Evolutionary conservation across 78 protist species (phyloP), one percentile per base, ranked within the genome.

Genomic region (Mantamonas sphyraenae): DNA sequence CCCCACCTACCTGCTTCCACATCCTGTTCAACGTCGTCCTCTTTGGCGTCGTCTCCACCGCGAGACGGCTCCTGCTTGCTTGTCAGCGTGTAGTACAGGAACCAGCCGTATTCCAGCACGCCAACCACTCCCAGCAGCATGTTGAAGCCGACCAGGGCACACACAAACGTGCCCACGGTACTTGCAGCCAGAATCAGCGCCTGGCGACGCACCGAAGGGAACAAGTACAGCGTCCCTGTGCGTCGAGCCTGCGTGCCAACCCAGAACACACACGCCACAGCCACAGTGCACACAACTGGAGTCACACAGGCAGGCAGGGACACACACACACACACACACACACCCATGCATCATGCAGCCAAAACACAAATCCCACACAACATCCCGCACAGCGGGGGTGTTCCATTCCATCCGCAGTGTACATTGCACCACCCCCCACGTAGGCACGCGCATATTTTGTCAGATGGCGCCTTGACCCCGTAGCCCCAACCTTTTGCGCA

Each of bases 261-360:
- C 63, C 71, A 74, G 12, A 83, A 57, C 61, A 83, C 76, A 38
- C 37, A 57, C 37, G 83, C 89, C 8, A 77, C 40, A 28, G 89
- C 89, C 37, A 83, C 77, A 19, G 89, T 83, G 33, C 79, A 83
- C 31, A 83, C 89, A 10, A 82, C 87, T 30, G n/a, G n/a, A n/a
- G n/a, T n/a, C n/a, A n/a, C n/a, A n/a, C n/a, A n/a, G n/a, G n/a
- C n/a, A n/a, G n/a, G n/a, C n/a, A n/a, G n/a, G n/a, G n/a, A n/a
- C n/a, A n/a, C n/a, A n/a, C n/a, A n/a, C n/a, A n/a, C n/a, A n/a
- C n/a, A n/a, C n/a, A n/a, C n/a, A n/a, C n/a, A n/a, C n/a, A n/a
- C n/a, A n/a, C n/a, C n/a, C n/a, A n/a, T n/a, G n/a, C n/a, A n/a
- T n/a, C n/a, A n/a, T n/a, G n/a, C n/a, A n/a, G n/a, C n/a, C n/a